A percentile compares a stretch with the other conserved stretches of the same genome.
phyloP scores from a whole-genome alignment of 345 rosid species.

The Eutrema japonicum region DNA sequence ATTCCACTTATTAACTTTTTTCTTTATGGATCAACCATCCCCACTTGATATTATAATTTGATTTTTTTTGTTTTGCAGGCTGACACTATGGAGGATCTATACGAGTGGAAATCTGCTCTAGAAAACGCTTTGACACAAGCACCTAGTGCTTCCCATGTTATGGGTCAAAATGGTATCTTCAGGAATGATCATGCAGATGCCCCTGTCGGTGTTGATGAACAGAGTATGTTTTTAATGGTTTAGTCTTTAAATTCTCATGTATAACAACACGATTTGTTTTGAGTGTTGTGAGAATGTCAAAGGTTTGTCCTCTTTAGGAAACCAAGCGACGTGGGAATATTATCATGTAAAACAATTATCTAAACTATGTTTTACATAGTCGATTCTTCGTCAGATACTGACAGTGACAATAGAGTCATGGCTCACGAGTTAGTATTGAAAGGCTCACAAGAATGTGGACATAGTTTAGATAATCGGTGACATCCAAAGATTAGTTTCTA shows the following conservation, averaged over 20 bases:
- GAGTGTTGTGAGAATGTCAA: slow-evolving; percentile 18
- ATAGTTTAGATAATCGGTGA: not conserved
- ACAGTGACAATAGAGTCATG: too few relatives aligned
- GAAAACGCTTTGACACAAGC: slow-evolving; percentile 92
- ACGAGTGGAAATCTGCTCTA: slow-evolving; percentile 91
- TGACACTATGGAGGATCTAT: slow-evolving; percentile 81
- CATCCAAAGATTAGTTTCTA: slow-evolving; percentile 21
- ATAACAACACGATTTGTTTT: slow-evolving; percentile 2
- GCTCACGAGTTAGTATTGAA: slow-evolving; percentile 4
- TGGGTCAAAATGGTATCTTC: slow-evolving; percentile 81
- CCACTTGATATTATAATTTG: not conserved
- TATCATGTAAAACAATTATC: slow-evolving; percentile 8
- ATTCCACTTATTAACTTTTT: not conserved
- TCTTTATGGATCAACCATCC: not conserved
- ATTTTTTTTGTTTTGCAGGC: slow-evolving; percentile 59
- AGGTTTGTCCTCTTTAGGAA: slow-evolving; percentile 13
- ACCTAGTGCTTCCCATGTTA: slow-evolving; percentile 71
- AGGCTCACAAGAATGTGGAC: slow-evolving; percentile 24
- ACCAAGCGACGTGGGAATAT: slow-evolving; percentile 2
- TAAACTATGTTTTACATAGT: too few relatives aligned
- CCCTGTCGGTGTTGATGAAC: slow-evolving; percentile 50
- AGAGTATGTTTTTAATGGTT: slow-evolving; percentile 36
- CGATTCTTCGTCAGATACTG: too few relatives aligned
- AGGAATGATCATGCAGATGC: slow-evolving; percentile 69
- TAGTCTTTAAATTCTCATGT: not conserved